Conservation (phyloP, 2,329 filamentous ascomycete species). For the Uncinocarpus reesii region DNA sequence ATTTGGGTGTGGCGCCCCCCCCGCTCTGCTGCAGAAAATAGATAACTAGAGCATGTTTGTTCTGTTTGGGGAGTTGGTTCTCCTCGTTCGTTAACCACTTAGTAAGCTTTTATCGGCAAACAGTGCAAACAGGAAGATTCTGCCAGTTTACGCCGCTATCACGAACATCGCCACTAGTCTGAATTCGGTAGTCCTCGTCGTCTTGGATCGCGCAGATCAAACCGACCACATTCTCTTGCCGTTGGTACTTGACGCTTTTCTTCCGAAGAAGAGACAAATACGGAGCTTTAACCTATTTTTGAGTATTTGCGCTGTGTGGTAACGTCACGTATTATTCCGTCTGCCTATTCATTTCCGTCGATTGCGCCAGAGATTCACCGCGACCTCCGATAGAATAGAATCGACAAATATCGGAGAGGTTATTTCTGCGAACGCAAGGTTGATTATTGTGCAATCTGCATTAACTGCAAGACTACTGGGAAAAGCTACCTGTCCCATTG, state of each 20-base stretch:
- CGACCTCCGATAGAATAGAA: too few species aligned
- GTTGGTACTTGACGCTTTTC: neutral
- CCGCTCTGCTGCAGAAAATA: neutral
- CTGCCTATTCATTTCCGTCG: too few species aligned
- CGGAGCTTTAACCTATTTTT: too few species aligned
- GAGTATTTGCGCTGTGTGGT: too few species aligned
- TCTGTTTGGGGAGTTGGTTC: neutral
- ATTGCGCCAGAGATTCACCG: neutral
- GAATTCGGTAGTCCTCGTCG: neutral
- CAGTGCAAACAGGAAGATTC: slow-evolving; percentile 10
- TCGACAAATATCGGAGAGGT: too few species aligned
- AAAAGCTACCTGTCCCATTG: neutral
- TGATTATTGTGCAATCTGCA: neutral
- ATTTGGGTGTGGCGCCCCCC: neutral
- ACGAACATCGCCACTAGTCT: neutral
- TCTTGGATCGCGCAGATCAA: neutral
- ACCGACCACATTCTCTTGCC: neutral
- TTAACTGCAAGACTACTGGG: neutral
- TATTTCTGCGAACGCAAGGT: too few species aligned
- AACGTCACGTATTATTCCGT: too few species aligned
- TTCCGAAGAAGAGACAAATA: too few species aligned
- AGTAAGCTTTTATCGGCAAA: slow-evolving; percentile 2
- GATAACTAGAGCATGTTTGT: neutral
- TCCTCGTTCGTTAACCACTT: too few species aligned
- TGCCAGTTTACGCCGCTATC: slow-evolving; percentile 9